Evolutionary conservation across 2,329 filamentous ascomycete genomes (phyloP).

Genomic region (Pyricularia sp.): DNA sequence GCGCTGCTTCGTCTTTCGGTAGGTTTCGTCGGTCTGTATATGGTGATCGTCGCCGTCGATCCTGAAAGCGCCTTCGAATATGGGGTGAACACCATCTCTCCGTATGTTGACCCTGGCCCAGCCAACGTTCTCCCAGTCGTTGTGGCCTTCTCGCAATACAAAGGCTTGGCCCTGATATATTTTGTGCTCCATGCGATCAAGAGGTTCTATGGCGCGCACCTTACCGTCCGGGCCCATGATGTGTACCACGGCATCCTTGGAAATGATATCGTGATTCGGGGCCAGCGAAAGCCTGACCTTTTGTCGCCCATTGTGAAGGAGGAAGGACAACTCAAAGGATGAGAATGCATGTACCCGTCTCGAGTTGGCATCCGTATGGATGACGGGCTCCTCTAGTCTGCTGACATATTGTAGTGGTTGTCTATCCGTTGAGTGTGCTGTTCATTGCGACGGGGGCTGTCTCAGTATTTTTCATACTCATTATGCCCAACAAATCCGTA

Average conservation of each 20-base stretch:
- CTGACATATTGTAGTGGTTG: conserved; percentile 70
- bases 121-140: conserved; percentile 69
- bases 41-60: conserved; percentile 79
- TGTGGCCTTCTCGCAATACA: conserved; percentile 48
- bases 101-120: conserved; percentile 78
- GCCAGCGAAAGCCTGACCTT: conserved; percentile 72
- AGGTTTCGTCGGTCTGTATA: conserved; percentile 67
- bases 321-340: conserved; percentile 77
- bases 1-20: conserved; percentile 59
- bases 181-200: conserved; percentile 66
- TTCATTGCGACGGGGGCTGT: conserved; percentile 9
- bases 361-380: conserved; percentile 72
- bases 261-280: conserved; percentile 85
- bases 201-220: conserved; percentile 53
- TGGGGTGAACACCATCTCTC: conserved; percentile 64
- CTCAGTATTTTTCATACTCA: not conserved
- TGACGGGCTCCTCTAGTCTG: conserved; percentile 61
- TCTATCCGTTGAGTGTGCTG: conserved; percentile 55
- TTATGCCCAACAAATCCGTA: not conserved
- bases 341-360: conserved; percentile 73
- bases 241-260: conserved; percentile 63
- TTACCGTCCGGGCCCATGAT: conserved; percentile 65
- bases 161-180: conserved; percentile 78
- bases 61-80: conserved; percentile 87
- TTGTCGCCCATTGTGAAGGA: conserved; percentile 56